phyloP scores from a whole-genome alignment of 371 early-diverging fungal genomes.

The Mortierella sp. region DNA sequence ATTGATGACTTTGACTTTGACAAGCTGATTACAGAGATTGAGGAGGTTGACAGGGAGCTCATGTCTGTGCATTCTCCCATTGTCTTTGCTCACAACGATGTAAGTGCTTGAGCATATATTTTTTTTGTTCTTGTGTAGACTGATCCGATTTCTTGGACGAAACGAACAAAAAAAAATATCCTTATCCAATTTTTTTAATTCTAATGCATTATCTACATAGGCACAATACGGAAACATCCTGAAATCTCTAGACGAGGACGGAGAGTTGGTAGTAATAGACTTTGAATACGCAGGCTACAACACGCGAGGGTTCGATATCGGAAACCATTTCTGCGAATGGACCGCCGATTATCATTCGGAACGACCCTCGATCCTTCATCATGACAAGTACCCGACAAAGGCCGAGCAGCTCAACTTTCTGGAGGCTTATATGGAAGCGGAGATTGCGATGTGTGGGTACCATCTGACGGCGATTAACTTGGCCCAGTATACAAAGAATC shows the following conservation, averaged over 20 bases:
- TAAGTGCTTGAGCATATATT: constrained; percentile 57
- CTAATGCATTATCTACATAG: constrained; percentile 38
- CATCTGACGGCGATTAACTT: constrained; percentile 40
- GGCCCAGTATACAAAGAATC: constrained; percentile 22
- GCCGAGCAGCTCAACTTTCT: constrained; percentile 73
- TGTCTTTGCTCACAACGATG: constrained; percentile 90
- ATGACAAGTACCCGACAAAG: constrained; percentile 65
- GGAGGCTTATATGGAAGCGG: constrained; percentile 75
- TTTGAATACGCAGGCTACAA: constrained; percentile 93
- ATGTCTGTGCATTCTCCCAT: constrained; percentile 65
- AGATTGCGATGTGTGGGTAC: constrained; percentile 43
- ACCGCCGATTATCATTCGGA: constrained; percentile 82
- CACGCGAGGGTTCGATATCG: constrained; percentile 86
- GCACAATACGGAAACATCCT: constrained; percentile 90
- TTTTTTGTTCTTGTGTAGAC: neutral
- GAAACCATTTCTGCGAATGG: constrained; percentile 94
- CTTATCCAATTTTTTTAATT: neutral
- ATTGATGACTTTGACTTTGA: constrained; percentile 61
- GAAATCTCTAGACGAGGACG: constrained; percentile 61
- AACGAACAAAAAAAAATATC: constrained; percentile 27
- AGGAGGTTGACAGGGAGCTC: constrained; percentile 60
- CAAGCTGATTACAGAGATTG: constrained; percentile 63
- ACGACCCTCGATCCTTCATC: constrained; percentile 63
- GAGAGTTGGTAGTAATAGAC: constrained; percentile 82
- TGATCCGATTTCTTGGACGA: neutral